Base-by-base conservation (phyloP, 495 filamentous ascomycete genomes). In the Trichoderma orchidacearum region DNA sequence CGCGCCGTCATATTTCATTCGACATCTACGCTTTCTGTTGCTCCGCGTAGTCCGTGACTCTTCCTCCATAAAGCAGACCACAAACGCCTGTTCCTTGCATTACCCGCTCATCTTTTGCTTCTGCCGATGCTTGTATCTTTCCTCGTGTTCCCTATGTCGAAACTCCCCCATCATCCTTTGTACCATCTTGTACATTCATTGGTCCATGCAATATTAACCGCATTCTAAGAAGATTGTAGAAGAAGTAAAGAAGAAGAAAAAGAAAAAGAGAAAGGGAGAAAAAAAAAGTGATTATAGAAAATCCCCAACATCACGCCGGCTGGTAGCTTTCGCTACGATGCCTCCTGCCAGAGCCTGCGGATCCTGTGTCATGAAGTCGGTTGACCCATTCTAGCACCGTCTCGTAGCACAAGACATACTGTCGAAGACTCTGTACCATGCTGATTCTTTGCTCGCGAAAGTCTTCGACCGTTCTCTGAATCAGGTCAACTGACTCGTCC, bases 341-440 rank as follows among this genome's bases (percentile, higher is more conserved):
- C 35, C 67, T 56, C 58, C 69, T 58, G 60, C 62, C 58, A 51
- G 62, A 51, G 36, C 70, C 66, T 80, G 72, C 53, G 3, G 11
- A 12, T 0, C 55, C 71, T 29, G 50, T 62, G 28, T 75, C 66
- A 41, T 78, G 66, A 12, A 72, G 34, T 56, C 75, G 65, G 58
- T 59, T 63, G 17, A 90, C 70, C 93, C 93, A 98, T 69, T 97
- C 93, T 38, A 95, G 71, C 7, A 96, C 79, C 28, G 86, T 94
- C 70, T 98, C 93, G 67, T 98, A 98, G 65, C 93, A 98, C 35
- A 98, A 79, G 55, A 96, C 92, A 70, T 85, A 98, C 69, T 98
- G 93, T 59, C 89, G 80, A 59, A 98, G 72, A 61, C 86, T 95
- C 70, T 98, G 93, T 55, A 98, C 92, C 93, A 97, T 97, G 71